Base-by-base conservation (phyloP, 495 filamentous ascomycete species). In the Jackrogersella minutella region DNA sequence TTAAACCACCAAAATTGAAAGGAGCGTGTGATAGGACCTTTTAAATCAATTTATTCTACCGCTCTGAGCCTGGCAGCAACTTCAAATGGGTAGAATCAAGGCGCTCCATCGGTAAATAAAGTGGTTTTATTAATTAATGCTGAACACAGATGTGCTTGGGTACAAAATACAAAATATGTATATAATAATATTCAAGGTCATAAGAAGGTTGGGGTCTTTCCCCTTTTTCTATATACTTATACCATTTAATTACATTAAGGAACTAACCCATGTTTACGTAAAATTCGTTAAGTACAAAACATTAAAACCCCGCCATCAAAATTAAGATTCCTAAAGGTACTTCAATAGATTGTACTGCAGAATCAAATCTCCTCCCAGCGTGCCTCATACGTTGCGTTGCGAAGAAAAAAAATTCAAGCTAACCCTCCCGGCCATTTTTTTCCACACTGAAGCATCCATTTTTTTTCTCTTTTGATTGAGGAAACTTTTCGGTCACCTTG, bases 381-480 rank as follows among this genome's bases (percentile, higher is more conserved):
- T 53, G 21, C 28, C 53, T 64, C 49, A 57, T 59, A 63, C 54
- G 49, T 55, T n/a, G 11, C 31, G 6, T 34, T 68, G 50, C 53
- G 62, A 47, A 63, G 33, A 28, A 62, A 58, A 62, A 68, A 68
- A n/a, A n/a, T n/a, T 59, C 55, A 43, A 68, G 59, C 59, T 68
- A 68, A 53, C 65, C 65, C 65, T 68, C 54, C 65, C 54, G 59
- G 54, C 65, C 54, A 17, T 40, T 62, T 68, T 68, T 68, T 58
- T 64, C 34, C 59, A 63, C 58, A 30, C n/a, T n/a, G n/a, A n/a
- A 66, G 58, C 59, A 47, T 55, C 47, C 50, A 64, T 59, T 63
- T 59, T 68, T 66, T 62, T 62, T 68, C 53, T 50, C 46, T 51
- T 55, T 46, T 41, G 39, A 41, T 59, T 31, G 33, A 66, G 54